Base-by-base conservation (phyloP, 345 rosid species). In the Limnanthes douglasii region DNA sequence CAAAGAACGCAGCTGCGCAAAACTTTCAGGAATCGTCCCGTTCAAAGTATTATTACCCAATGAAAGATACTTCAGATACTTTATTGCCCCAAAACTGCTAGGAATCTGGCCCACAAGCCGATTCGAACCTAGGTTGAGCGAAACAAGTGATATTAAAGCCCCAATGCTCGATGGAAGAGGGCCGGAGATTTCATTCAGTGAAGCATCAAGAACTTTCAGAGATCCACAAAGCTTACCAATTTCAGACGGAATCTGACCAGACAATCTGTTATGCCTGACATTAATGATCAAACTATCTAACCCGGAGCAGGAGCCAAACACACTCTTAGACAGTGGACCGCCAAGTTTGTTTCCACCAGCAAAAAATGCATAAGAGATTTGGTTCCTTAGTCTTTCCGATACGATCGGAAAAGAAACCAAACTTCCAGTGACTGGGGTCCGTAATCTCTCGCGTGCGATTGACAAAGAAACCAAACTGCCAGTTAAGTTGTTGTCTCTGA, bases 261-360 rank as follows among this genome's bases (percentile, higher is more conserved):
- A 39, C 22, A 72, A 40, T 41, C 27, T 51, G 45, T 76, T 76
- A 68, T 39, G 37, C 53, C 86, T 72, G 26, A 76, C 44, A 64
- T 76, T 62, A 41, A 72, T 37, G 48, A 65, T 41, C 41, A 76
- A 27, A 17, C 39, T 44, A 24, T 32, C 40, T 53, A 72, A 37
- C 18, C 51, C 50, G 28, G 47, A 35, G 45, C 86, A 76, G 12
- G 50, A 56, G 18, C 59, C 62, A 39, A 76, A 62, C 37, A 63
- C 9, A 22, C 43, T 45, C 54, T 57, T 65, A 0, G 70, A 75
- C 34, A 72, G 69, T 10, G 70, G 50, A 21, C 86, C 86, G 36
- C 21, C 25, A 10, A 76, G 70, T 35, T 56, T 39, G 64, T 76
- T 76, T 20, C 54, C 68, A 17, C 65, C 74, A n/a, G 72, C 77